Conservation (phyloP, 2,329 filamentous ascomycete genomes). For the Fusarium floridanum region DNA sequence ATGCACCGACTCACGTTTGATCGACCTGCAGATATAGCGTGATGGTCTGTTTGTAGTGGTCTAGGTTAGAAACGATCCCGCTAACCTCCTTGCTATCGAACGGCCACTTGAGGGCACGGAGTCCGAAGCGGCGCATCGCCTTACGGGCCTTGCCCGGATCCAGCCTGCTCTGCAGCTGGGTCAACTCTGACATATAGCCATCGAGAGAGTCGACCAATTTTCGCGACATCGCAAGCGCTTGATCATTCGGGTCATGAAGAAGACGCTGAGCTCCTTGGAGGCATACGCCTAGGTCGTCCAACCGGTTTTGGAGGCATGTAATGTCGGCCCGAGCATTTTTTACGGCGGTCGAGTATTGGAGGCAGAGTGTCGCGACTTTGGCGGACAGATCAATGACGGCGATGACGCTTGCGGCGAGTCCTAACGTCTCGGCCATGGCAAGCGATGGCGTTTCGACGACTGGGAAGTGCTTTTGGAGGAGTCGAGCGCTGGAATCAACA, state of each 20-base stretch:
- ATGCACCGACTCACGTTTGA: neutral
- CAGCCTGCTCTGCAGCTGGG: slow-evolving; percentile 9
- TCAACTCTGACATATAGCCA: slow-evolving; percentile 6
- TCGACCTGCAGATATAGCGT: slow-evolving; percentile 6
- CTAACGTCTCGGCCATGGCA: neutral
- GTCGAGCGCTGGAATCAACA: neutral
- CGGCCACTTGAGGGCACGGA: slow-evolving; percentile 23
- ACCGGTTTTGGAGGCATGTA: slow-evolving; percentile 1
- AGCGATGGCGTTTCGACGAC: neutral
- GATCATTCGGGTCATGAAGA: neutral
- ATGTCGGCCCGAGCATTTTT: slow-evolving; percentile 13
- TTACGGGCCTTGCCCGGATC: slow-evolving; percentile 3
- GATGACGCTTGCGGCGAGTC: neutral
- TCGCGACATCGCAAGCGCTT: slow-evolving; percentile 12
- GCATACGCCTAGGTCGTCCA: slow-evolving; percentile 2
- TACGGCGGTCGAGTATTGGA: slow-evolving; percentile 24
- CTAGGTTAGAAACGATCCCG: slow-evolving; percentile 9
- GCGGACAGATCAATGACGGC: neutral
- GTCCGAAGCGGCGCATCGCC: slow-evolving; percentile 9
- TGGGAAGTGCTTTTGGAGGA: neutral
- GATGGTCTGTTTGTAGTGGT: slow-evolving; percentile 2
- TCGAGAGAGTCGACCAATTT: slow-evolving; percentile 10
- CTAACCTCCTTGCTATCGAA: slow-evolving; percentile 28
- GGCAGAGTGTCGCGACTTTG: neutral
- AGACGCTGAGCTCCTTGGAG: slow-evolving; percentile 8